Base-by-base conservation (phyloP, 176 grass and related monocot genomes). In the Oryza brachyantha region DNA sequence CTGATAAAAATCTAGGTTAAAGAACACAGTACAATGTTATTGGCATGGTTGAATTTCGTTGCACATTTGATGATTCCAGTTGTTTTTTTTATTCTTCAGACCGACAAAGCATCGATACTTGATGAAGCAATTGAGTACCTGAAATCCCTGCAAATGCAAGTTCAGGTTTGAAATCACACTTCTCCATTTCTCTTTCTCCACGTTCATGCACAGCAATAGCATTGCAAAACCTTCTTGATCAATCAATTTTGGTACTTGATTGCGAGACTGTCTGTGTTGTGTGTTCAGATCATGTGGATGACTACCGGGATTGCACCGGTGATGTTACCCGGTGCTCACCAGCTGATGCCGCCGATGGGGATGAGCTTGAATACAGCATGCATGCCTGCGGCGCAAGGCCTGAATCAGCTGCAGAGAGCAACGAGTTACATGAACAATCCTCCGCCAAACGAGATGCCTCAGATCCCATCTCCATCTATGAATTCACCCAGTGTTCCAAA, bases 101-200 rank as follows among this genome's bases (percentile, higher is more conserved):
- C 84, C 0, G 90, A 99, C 71, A 99, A 95, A 86, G 92, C 96
- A 37, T 99, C 96, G 6, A 89, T 99, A 64, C 76, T 95, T 22
- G 92, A 93, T 43, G 92, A 99, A 41, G 72, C 92, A 83, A 99
- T 99, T 42, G 96, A 99, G 57, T 99, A 99, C 79, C 26, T 99
- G 63, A 99, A 99, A 66, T 89, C 96, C 38, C 84, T 99, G 8
- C 96, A 99, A 69, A n/a, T 95, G 83, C 96, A 98, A 87, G 77
- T 98, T 87, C 96, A 98, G 96, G 92, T 93, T 41, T 21, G 31
- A 66, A 72, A 72, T 48, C 12, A 39, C 25, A 68, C n/a, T 73
- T 65, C 34, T 16, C n/a, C 27, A 32, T 64, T 48, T 29, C 10
- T 37, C 34, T n/a, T n/a, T n/a, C n/a, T n/a, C n/a, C n/a, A n/a